phyloP scores from a whole-genome alignment of 192 early-diverging fungal genomes.

The Obelidium mucronatum region DNA sequence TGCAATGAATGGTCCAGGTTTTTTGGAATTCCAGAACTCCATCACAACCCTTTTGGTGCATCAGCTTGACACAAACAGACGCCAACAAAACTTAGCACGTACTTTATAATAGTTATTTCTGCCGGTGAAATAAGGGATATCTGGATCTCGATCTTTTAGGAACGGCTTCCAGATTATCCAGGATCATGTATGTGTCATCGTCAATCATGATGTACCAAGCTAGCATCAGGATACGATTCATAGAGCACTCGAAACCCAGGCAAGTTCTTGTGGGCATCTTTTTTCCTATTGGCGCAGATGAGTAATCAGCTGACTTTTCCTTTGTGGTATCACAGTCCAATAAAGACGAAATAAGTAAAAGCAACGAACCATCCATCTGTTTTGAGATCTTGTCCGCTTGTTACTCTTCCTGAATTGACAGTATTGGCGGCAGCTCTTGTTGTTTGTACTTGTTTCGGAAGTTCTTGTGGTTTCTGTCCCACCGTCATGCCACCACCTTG shows the following conservation, averaged over 20 bases:
- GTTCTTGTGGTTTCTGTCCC: no score
- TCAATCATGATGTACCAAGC: constrained; percentile 66
- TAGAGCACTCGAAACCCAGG: constrained; percentile 58
- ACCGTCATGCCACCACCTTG: not conserved
- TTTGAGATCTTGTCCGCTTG: constrained; percentile 16
- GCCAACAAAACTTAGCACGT: no score
- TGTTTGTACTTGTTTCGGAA: not conserved
- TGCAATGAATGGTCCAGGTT: constrained; percentile 54
- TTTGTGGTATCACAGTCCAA: no score
- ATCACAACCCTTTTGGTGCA: constrained; percentile 64
- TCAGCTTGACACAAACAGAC: no score
- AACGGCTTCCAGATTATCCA: constrained; percentile 54
- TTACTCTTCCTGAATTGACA: not conserved
- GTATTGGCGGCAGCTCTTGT: not conserved
- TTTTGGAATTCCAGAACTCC: constrained; percentile 52
- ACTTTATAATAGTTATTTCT: constrained; percentile 44
- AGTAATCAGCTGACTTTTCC: not conserved
- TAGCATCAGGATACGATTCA: constrained; percentile 58
- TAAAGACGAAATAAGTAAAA: no score
- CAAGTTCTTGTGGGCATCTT: constrained; percentile 64
- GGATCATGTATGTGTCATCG: constrained; percentile 67
- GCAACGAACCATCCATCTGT: not conserved
- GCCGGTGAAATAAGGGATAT: constrained; percentile 53
- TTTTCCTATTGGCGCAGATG: constrained; percentile 25
- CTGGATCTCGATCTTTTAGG: constrained; percentile 45